A percentile compares a stretch with the other conserved stretches of the same genome.
Evolutionary conservation across 768 basidiomycete species (phyloP).

Genomic region (Boletus eberwhitei): DNA sequence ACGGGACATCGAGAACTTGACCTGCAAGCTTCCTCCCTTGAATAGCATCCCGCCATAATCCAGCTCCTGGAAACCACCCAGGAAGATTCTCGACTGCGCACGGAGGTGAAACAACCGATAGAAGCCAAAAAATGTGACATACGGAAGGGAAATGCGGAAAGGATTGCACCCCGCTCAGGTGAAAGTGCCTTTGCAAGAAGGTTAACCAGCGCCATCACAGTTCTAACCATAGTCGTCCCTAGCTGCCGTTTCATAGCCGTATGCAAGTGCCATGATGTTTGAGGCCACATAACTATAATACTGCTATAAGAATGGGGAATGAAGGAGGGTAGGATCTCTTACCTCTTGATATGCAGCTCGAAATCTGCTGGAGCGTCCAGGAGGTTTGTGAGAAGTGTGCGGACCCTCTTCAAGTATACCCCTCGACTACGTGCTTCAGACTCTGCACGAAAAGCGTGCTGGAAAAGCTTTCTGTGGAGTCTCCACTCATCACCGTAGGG

Average conservation of each 20-base stretch:
- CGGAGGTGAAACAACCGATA: not conserved
- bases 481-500: slow-evolving; percentile 32
- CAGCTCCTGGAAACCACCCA: slow-evolving; percentile 24
- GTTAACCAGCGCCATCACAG: slow-evolving; percentile 15
- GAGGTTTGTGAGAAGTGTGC: slow-evolving; percentile 19
- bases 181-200: slow-evolving; percentile 22
- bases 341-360: slow-evolving; percentile 25
- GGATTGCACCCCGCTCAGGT: slow-evolving; percentile 17
- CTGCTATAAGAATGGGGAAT: not conserved
- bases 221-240: slow-evolving; percentile 22
- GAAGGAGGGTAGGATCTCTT: not conserved
- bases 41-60: slow-evolving; percentile 17
- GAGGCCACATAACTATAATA: slow-evolving; percentile 23
- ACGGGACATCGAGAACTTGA: slow-evolving; percentile 22
- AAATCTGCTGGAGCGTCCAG: slow-evolving; percentile 23
- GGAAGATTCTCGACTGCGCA: slow-evolving; percentile 21
- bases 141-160: slow-evolving; percentile 25
- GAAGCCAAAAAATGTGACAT: not conserved
- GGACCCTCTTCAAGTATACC: slow-evolving; percentile 19
- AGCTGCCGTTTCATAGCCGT: slow-evolving; percentile 20
- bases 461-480: slow-evolving; percentile 30
- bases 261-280: slow-evolving; percentile 24
- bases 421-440: slow-evolving; percentile 16
- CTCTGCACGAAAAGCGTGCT: slow-evolving; percentile 26
- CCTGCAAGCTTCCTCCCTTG: slow-evolving; percentile 12